A percentile compares a stretch with the other conserved stretches of the same genome.
phyloP scores from a whole-genome alignment of 495 filamentous ascomycete genomes.

The Xylaria intraflava region DNA sequence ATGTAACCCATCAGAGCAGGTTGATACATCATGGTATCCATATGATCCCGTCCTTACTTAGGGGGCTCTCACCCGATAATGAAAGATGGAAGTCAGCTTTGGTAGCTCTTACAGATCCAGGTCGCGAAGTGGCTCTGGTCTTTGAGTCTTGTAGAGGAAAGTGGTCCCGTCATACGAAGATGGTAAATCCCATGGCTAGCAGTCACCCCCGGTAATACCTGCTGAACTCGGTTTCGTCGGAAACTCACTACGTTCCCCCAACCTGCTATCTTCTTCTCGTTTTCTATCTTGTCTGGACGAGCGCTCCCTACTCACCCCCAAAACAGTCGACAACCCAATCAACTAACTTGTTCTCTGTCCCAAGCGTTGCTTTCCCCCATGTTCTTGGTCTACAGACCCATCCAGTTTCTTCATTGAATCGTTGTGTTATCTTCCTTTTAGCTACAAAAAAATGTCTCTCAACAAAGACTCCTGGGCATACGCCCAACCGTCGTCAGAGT shows the following conservation, averaged over 20 bases:
- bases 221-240: not conserved
- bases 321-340: constrained; percentile 1
- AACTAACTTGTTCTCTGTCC: constrained; percentile 17
- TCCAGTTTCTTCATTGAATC: constrained; percentile 5
- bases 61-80: no score
- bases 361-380: constrained; percentile 13
- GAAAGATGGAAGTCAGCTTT: no score
- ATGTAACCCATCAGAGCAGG: no score
- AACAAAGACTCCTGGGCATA: constrained; percentile 19
- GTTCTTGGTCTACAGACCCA: constrained; percentile 14
- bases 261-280: not conserved
- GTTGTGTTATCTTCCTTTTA: constrained; percentile 7
- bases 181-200: not conserved
- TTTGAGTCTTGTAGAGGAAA: not conserved
- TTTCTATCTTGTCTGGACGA: not conserved
- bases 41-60: no score
- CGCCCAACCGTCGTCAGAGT: constrained; percentile 8
- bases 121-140: no score
- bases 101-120: no score
- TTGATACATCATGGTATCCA: no score
- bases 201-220: not conserved
- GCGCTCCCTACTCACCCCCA: not conserved
- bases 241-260: not conserved
- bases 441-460: constrained; percentile 14
- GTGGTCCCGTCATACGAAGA: not conserved